Conservation (phyloP, 768 basidiomycete genomes). For the Podaxis sp. region DNA sequence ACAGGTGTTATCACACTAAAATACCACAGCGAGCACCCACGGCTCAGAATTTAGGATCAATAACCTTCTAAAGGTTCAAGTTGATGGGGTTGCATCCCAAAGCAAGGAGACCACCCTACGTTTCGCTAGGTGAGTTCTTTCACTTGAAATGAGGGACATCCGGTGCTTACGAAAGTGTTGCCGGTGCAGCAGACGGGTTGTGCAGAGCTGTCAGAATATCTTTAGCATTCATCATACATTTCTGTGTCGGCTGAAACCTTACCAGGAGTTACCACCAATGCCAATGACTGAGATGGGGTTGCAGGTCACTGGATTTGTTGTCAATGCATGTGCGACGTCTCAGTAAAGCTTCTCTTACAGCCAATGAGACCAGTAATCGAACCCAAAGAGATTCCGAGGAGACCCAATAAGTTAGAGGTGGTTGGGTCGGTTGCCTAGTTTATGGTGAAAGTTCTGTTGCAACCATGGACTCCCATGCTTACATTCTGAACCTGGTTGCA, state of each 20-base stretch:
- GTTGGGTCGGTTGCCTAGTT: background rate
- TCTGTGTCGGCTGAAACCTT: background rate
- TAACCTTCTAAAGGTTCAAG: constrained; percentile 2
- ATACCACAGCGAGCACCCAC: background rate
- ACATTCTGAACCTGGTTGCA: constrained; percentile 15
- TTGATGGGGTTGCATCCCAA: constrained; percentile 6
- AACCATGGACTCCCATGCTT: background rate
- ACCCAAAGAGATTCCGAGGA: constrained; percentile 16
- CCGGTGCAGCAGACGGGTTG: constrained; percentile 15
- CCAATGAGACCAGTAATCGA: constrained; percentile 24
- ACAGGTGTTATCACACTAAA: background rate
- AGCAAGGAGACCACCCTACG: constrained; percentile 1
- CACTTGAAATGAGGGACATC: background rate
- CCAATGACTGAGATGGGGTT: constrained; percentile 27
- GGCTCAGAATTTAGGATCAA: background rate
- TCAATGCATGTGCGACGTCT: background rate
- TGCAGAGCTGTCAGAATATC: background rate
- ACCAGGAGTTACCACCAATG: constrained; percentile 25
- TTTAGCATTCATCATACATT: background rate
- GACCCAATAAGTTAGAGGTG: constrained; percentile 2
- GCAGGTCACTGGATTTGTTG: constrained; percentile 20
- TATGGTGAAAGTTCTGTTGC: background rate
- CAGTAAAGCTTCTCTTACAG: background rate
- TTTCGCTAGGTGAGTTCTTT: background rate
- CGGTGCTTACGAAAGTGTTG: constrained; percentile 4